Base-by-base conservation (phyloP, 345 rosid genomes). In the Chamaenerion angustifolium region DNA sequence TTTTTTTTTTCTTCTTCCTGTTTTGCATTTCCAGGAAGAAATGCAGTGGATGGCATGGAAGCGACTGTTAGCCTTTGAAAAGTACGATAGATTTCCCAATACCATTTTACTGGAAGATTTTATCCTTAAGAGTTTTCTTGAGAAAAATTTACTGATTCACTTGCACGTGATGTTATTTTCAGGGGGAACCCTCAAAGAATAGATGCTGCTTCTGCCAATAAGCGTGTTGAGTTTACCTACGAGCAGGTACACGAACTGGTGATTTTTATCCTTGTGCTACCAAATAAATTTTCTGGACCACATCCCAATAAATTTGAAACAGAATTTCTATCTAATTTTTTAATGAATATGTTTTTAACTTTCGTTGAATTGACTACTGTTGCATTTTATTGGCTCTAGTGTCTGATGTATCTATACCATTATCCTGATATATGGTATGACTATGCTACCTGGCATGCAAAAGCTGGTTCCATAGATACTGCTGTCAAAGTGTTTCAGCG, bases 111-210 rank as follows among this genome's bases (percentile, higher is more conserved):
- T 41, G 56, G 8, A 42, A 41, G 16, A 52, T 41, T 52, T 16
- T 42, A 31, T 35, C 42, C 10, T n/a, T 40, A 2, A 16, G 19
- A 51, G 7, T 52, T 40, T 13, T 13, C 10, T 42, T 42, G 23
- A 52, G 16, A 14, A 13, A 16, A 12, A 6, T 16, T n/a, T 19
- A 21, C 16, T 18, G 4, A n/a, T 19, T 54, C 11, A 42, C 43
- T 52, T 40, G 11, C 19, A 45, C 44, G 23, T 64, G 14, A 60
- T 21, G 62, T 21, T 65, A 23, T 71, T 74, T 59, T 31, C 75
- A 90, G 95, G 67, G 85, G 81, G 67, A 90, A 90, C 65, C 96
- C 96, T 55, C 98, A 90, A 74, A 78, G 98, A 68, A 80, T 90
- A 71, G 98, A 90, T 60, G 55, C 74, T 45, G 63, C 69, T 25